Conservation (phyloP, 2,329 filamentous ascomycete genomes). For the Ophiostoma piceae region DNA sequence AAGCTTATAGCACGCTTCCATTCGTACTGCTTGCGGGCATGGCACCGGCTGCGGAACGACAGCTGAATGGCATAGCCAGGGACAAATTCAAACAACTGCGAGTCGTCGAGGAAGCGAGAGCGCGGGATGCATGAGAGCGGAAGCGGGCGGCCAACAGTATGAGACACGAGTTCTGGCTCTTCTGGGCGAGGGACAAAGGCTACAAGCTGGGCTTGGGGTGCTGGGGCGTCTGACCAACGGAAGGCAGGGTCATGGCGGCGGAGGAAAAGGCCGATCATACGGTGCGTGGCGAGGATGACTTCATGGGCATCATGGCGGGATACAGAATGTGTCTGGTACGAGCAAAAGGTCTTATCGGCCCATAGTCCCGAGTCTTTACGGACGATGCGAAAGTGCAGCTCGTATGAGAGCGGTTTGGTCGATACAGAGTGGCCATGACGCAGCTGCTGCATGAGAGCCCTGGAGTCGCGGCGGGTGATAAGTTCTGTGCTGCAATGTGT, state of each 20-base stretch:
- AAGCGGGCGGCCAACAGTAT: conserved; percentile 41
- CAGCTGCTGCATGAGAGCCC: conserved; percentile 39
- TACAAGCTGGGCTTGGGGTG: conserved; percentile 33
- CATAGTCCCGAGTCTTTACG: conserved; percentile 39
- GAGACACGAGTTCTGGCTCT: conserved; percentile 37
- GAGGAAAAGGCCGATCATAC: conserved; percentile 48
- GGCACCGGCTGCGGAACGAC: conserved; percentile 41
- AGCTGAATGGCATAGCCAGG: conserved; percentile 49
- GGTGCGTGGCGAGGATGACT: conserved; percentile 45
- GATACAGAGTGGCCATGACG: conserved; percentile 28
- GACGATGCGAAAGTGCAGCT: conserved; percentile 44
- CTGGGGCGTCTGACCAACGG: conserved; percentile 42
- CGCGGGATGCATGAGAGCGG: conserved; percentile 45
- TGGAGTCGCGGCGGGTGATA: conserved; percentile 48
- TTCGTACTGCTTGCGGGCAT: conserved; percentile 33
- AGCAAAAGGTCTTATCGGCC: conserved; percentile 44
- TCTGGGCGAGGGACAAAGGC: conserved; percentile 20
- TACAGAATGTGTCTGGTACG: conserved; percentile 46
- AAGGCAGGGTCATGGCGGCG: conserved; percentile 48
- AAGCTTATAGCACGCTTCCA: conserved; percentile 41
- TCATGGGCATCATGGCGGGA: conserved; percentile 43
- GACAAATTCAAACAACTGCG: conserved; percentile 43
- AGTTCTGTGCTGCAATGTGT: conserved; percentile 50
- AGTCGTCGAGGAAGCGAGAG: conserved; percentile 41
- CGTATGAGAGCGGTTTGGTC: conserved; percentile 44